Evolutionary conservation across 805 yeast genomes (phyloP), one percentile per base, ranked within the genome.

Genomic region (Cyberlindnera suaveolens): DNA sequence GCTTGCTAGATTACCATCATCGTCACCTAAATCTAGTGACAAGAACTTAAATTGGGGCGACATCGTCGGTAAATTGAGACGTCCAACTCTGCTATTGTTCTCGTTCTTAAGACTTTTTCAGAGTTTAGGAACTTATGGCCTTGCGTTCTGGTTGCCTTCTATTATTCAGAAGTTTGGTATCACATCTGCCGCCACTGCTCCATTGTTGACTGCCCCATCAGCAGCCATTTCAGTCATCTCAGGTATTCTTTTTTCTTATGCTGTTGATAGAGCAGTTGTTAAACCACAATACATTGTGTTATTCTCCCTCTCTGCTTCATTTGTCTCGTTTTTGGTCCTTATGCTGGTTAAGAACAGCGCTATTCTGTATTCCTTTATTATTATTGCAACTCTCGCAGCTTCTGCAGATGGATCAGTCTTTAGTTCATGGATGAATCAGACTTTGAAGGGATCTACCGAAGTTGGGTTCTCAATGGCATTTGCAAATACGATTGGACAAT

Each of bases 181-280:
- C 11, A 41, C 48, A 5, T 39, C 43, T n/a, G n/a, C 41, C 4
- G 15, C 43, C 6, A 38, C 39, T 76, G 73, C 65, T 78, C 49
- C 46, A 33, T 20, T 48, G 14, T 15, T 48, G 35, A 43, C 37
- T 14, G 41, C 43, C 15, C 51, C 51, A 10, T 31, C 43, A 3
- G 37, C 49, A 17, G 43, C 43, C 13, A 32, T 35, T 2, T 34
- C 49, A 1, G 32, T 36, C 17, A 30, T 45, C 9, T 43, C 51
- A 5, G 51, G 49, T 33, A 45, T 48, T 16, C n/a, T 18, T 2
- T 45, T 42, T 16, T 43, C 47, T 3, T 38, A 36, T 31, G 11
- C 33, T 2, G 45, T 48, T 33, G 51, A 48, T 32, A 32, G 40
- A 15, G 42, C 51, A 2, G 11, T 19, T 10, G 17, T 45, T 7